Conservation (phyloP, 306 rosid genomes). For the Ormosia semicastrata region DNA sequence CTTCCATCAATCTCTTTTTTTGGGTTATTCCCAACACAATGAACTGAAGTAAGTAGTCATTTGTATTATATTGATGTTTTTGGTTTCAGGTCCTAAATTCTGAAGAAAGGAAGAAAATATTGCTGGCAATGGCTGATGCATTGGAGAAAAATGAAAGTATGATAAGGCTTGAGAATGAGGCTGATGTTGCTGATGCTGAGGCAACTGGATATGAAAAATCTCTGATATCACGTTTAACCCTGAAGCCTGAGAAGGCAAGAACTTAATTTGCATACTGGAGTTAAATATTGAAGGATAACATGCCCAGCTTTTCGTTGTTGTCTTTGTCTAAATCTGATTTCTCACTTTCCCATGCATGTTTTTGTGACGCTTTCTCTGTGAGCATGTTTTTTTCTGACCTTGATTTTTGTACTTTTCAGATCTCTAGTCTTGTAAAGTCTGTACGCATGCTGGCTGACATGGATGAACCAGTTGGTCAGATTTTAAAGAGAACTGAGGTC, state of each 20-base stretch:
- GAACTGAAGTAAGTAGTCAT: neutral
- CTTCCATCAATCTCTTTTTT: neutral
- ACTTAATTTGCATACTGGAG: neutral
- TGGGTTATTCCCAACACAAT: neutral
- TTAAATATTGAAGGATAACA: neutral
- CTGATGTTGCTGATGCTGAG: slow-evolving; percentile 65
- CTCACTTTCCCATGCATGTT: neutral
- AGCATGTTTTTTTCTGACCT: neutral
- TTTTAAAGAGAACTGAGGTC: slow-evolving; percentile 80
- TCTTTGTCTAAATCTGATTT: neutral
- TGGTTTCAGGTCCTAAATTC: slow-evolving; percentile 53
- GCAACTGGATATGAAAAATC: slow-evolving; percentile 53
- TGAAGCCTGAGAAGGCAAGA: slow-evolving; percentile 59
- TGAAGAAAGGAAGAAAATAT: slow-evolving; percentile 68
- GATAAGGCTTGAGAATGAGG: slow-evolving; percentile 64
- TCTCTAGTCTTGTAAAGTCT: slow-evolving; percentile 45
- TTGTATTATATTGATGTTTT: slow-evolving; percentile 9
- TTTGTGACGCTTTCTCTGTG: neutral
- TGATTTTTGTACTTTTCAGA: neutral
- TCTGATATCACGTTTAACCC: slow-evolving; percentile 51
- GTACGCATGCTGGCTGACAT: slow-evolving; percentile 81
- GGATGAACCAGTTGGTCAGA: slow-evolving; percentile 83
- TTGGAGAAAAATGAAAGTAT: slow-evolving; percentile 63
- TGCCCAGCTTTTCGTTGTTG: neutral
- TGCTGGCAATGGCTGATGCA: slow-evolving; percentile 84